Percentiles rank a stretch among this genome's conserved stretches.
phyloP scores from a whole-genome alignment of 2,329 filamentous ascomycete species.

The Thyridium curvatum region DNA sequence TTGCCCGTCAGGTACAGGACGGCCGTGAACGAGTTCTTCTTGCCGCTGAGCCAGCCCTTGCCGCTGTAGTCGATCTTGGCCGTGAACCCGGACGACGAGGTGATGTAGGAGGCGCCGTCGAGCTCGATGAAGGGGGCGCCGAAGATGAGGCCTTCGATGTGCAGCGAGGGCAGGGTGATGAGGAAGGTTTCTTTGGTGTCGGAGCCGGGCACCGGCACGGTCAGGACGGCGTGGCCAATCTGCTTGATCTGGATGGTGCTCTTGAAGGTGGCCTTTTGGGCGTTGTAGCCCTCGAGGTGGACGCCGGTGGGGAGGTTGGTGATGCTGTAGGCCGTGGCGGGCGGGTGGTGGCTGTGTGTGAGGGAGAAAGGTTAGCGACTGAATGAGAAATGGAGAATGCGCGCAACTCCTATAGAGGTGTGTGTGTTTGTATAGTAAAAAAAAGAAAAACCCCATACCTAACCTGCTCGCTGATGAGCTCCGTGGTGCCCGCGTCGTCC shows the following conservation, averaged over 20 bases:
- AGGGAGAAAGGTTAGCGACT: background rate
- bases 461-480: slow-evolving; percentile 90
- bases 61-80: slow-evolving; percentile 89
- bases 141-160: slow-evolving; percentile 89
- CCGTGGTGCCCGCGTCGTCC: slow-evolving; percentile 73
- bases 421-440: background rate
- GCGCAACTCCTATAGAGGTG: too few relatives aligned
- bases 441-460: slow-evolving; percentile 48
- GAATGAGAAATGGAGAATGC: too few relatives aligned
- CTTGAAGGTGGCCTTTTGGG: slow-evolving; percentile 91
- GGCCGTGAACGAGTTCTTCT: slow-evolving; percentile 87
- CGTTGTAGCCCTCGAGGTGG: slow-evolving; percentile 80
- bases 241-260: slow-evolving; percentile 94
- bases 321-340: slow-evolving; percentile 90
- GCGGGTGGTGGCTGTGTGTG: slow-evolving; percentile 70
- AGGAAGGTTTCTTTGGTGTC: slow-evolving; percentile 64
- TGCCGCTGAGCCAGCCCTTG: slow-evolving; percentile 90
- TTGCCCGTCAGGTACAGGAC: slow-evolving; percentile 62
- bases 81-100: slow-evolving; percentile 79
- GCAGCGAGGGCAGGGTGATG: slow-evolving; percentile 83
- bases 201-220: slow-evolving; percentile 49
- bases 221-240: slow-evolving; percentile 80
- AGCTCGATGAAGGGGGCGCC: slow-evolving; percentile 87
- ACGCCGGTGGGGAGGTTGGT: slow-evolving; percentile 81
- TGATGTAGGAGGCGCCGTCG: slow-evolving; percentile 77